A percentile compares a stretch with the other conserved stretches of the same genome.
phyloP scores from a whole-genome alignment of 106 monocot species.

The Acorus calamus region DNA sequence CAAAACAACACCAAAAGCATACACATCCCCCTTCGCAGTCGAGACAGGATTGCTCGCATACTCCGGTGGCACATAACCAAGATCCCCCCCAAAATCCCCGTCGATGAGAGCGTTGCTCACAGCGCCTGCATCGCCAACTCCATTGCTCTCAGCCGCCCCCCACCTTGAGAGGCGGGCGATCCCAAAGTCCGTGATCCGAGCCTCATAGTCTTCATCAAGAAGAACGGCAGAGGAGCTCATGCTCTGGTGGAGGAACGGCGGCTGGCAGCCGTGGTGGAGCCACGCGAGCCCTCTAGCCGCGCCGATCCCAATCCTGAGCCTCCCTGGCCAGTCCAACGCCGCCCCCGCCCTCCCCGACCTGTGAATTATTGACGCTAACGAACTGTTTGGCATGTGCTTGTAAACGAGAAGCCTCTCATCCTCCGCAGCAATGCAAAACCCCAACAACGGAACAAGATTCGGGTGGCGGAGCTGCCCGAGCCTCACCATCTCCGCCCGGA shows the following conservation, averaged over 20 bases:
- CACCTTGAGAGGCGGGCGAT: constrained; percentile 26
- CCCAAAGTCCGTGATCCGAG: constrained; percentile 59
- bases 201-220: constrained; percentile 62
- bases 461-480: constrained; percentile 80
- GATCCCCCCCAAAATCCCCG: constrained; percentile 50
- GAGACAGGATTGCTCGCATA: constrained; percentile 42
- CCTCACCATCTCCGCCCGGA: constrained; percentile 40
- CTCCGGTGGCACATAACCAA: constrained; percentile 66
- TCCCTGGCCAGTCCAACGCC: constrained; percentile 44
- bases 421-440: constrained; percentile 59
- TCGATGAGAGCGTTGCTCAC: constrained; percentile 38
- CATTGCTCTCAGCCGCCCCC: background rate
- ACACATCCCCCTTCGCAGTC: constrained; percentile 50
- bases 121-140: constrained; percentile 3
- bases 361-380: constrained; percentile 24
- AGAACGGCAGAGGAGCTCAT: constrained; percentile 47
- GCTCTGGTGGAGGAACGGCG: constrained; percentile 45
- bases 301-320: constrained; percentile 60
- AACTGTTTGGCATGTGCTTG: constrained; percentile 66
- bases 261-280: constrained; percentile 79
- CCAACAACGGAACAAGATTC: constrained; percentile 76
- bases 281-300: constrained; percentile 70
- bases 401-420: constrained; percentile 75
- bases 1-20: constrained; percentile 42
- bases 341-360: background rate